Evolutionary conservation across 106 monocot species (phyloP).

Genomic region (Dendrobium chrysotoxum): DNA sequence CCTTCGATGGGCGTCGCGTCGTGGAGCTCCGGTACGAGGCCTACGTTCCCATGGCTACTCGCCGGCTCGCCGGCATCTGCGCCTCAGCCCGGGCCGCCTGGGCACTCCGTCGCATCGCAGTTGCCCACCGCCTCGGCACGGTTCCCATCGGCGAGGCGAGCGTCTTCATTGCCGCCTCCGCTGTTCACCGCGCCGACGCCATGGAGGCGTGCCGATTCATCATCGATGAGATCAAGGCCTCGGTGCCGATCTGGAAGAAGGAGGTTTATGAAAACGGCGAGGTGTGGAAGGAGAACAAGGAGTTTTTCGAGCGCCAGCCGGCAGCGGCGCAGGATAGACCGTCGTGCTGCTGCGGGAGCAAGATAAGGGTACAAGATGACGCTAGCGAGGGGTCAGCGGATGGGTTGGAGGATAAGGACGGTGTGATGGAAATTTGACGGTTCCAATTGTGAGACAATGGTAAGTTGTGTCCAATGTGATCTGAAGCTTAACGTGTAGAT

Average conservation of each 20-base stretch:
- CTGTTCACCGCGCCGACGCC: slow-evolving; percentile 68
- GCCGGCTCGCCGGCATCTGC: slow-evolving; percentile 37
- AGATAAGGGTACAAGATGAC: slow-evolving; percentile 13
- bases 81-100: slow-evolving; percentile 33
- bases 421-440: not conserved
- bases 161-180: slow-evolving; percentile 73
- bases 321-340: slow-evolving; percentile 10
- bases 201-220: slow-evolving; percentile 77
- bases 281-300: slow-evolving; percentile 94
- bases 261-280: slow-evolving; percentile 89
- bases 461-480: no score
- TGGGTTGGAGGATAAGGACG: not conserved
- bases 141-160: slow-evolving; percentile 76
- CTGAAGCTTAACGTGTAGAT: no score
- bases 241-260: slow-evolving; percentile 97
- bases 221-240: slow-evolving; percentile 87
- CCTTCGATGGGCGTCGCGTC: slow-evolving; percentile 71
- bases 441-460: not conserved
- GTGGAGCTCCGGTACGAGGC: slow-evolving; percentile 85
- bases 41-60: slow-evolving; percentile 74
- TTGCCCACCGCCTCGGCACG: slow-evolving; percentile 61
- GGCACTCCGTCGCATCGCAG: slow-evolving; percentile 38
- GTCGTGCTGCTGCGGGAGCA: slow-evolving; percentile 18
- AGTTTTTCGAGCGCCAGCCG: slow-evolving; percentile 42
- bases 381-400: not conserved